Evolutionary conservation across 2,329 filamentous ascomycete species (phyloP).

Genomic region (Nemania serpens): DNA sequence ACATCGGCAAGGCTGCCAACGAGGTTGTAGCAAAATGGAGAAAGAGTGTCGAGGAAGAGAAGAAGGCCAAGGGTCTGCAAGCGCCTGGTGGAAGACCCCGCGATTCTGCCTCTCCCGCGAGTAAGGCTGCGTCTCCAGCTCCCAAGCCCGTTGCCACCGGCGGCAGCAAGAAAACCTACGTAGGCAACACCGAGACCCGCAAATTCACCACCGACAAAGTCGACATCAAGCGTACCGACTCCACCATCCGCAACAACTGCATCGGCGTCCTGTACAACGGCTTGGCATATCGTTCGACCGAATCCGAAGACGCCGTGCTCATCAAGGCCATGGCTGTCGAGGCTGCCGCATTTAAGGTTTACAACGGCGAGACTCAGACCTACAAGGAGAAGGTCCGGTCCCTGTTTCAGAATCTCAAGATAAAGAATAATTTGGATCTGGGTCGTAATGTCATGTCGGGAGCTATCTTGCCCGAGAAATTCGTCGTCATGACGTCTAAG

Average conservation of each 20-base stretch:
- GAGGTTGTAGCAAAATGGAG: slow-evolving; percentile 91
- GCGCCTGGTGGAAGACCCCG: slow-evolving; percentile 44
- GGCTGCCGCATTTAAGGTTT: slow-evolving; percentile 70
- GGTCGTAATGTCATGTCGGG: slow-evolving; percentile 76
- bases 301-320: slow-evolving; percentile 72
- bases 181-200: slow-evolving; percentile 76
- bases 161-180: slow-evolving; percentile 52
- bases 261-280: slow-evolving; percentile 94
- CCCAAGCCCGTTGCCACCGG: slow-evolving; percentile 56
- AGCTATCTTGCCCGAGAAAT: slow-evolving; percentile 71
- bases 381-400: slow-evolving; percentile 92
- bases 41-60: slow-evolving; percentile 72
- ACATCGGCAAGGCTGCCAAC: slow-evolving; percentile 75
- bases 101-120: slow-evolving; percentile 58
- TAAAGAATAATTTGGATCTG: slow-evolving; percentile 81
- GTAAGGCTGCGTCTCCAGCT: slow-evolving; percentile 43
- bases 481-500: slow-evolving; percentile 86
- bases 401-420: slow-evolving; percentile 93
- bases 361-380: slow-evolving; percentile 70
- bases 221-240: slow-evolving; percentile 75
- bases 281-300: slow-evolving; percentile 71
- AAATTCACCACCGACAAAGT: slow-evolving; percentile 82
- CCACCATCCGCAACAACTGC: slow-evolving; percentile 77
- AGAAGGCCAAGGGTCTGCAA: slow-evolving; percentile 50
- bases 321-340: slow-evolving; percentile 82